Base-by-base conservation (phyloP, 345 rosid species). In the Moricandia arvensis region DNA sequence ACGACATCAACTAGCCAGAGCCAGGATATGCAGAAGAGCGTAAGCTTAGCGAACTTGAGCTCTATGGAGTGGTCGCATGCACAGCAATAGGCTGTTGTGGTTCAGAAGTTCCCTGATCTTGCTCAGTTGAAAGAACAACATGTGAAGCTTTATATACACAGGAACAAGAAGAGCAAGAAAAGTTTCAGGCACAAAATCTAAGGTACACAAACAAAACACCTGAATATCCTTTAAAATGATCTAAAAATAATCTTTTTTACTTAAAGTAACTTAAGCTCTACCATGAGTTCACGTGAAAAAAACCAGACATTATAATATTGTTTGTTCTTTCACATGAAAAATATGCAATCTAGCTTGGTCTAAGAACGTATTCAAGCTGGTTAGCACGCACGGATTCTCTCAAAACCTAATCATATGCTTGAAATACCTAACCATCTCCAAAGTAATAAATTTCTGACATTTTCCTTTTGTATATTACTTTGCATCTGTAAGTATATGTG, bases 391-490 rank as follows among this genome's bases (percentile, higher is more conserved):
- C 24, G 2, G 1, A 21, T 21, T 21, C 24, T 21, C 24, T 21
- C 24, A 21, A 21, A 21, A 21, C 24, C 24, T 21, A 21, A 95
- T 95, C 71, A 87, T 90, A 24, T 93, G 90, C 31, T 95, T 97
- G 99, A 95, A 91, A 86, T 90, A 91, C 71, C 96, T 97, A 45
- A 21, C 86, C 63, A 91, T 94, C 97, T 90, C 97, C 59, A 94
- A 94, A 92, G 97, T 91, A 83, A n/a, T 16, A 63, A n/a, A 66
- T 60, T 9, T 24, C 54, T 63, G 8, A 37, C 26, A 24, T 12
- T 66, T 62, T 1, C 27, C 10, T 43, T 2, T 15, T 33, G 37
- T 24, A 27, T 18, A 8, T 54, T 17, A 35, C 30, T 73, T 11
- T 69, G 37, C 69, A 64, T 30, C 21, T 8, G n/a, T 13, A 6